Base-by-base conservation (phyloP, 2,329 filamentous ascomycete genomes). In the Trichoderma oligosporum region DNA sequence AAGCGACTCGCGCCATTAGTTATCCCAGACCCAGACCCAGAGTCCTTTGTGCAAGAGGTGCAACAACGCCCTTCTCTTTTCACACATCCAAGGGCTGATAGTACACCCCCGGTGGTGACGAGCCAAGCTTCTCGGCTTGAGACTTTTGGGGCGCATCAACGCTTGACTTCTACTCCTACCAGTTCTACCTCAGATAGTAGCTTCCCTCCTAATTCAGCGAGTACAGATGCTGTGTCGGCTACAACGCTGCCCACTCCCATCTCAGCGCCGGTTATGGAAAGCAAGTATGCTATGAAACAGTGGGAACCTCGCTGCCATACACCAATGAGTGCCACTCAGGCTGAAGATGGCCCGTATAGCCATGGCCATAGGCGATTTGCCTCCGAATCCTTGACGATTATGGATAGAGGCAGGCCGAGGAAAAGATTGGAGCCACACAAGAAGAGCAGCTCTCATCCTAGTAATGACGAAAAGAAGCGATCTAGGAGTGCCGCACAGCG, bases 371-470 rank as follows among this genome's bases (percentile, higher is more conserved):
- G 76, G 52, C 74, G 82, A 47, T 77, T 78, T 18, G 77, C 77
- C 48, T 86, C 83, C 1, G 83, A 86, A 56, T 77, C 79, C 0
- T 80, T 76, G 11, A 79, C 78, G 59, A 81, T 84, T 44, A 82
- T 83, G 77, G 82, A 86, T 58, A 75, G 83, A 41, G 83, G 83
- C 4, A 77, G 83, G n/a, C 80, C 83, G 0, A 77, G 79, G 57
- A 85, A 82, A 69, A 74, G 81, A 53, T 66, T 66, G 11, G 79
- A 82, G 22, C 67, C 68, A 14, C 70, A 69, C n/a, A 64, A 65
- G 53, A 74, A 74, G 59, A 73, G 72, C 27, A 70, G 69, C 7
- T 66, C 66, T 1, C 66, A 70, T 16, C 64, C 71, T 7, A 75
- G 76, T 62, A 69, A 73, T 42, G 67, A 67, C 8, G 72, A 68